A percentile compares a stretch with the other conserved stretches of the same genome.
phyloP scores from a whole-genome alignment of 352 stramenopile species.

The Globisporangium emineosum region DNA sequence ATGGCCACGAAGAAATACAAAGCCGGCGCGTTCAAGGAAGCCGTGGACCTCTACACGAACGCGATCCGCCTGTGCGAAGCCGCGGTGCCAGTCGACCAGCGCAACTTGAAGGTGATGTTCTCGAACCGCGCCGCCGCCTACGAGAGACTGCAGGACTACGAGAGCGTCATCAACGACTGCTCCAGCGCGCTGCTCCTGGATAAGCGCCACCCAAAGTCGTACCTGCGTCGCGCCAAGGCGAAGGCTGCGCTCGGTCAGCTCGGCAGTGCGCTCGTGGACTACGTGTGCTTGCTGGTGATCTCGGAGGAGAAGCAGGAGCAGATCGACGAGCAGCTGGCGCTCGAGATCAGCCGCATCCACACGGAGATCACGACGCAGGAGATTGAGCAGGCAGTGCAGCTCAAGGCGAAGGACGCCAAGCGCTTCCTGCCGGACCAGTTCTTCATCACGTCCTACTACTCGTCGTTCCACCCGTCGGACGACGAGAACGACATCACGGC shows the following conservation, averaged over 20 bases:
- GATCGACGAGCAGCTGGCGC: slow-evolving; percentile 61
- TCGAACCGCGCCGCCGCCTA: slow-evolving; percentile 77
- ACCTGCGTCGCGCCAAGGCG: slow-evolving; percentile 71
- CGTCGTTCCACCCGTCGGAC: slow-evolving; percentile 79
- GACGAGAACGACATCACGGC: slow-evolving; percentile 67
- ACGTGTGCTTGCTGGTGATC: slow-evolving; percentile 75
- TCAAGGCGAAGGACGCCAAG: slow-evolving; percentile 51
- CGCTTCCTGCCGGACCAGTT: slow-evolving; percentile 75
- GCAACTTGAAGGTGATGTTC: slow-evolving; percentile 86
- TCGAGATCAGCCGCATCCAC: slow-evolving; percentile 78
- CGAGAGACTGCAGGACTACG: slow-evolving; percentile 63
- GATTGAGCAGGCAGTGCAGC: slow-evolving; percentile 49
- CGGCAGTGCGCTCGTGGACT: slow-evolving; percentile 71
- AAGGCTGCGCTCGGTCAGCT: slow-evolving; percentile 45
- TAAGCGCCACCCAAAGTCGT: slow-evolving; percentile 75
- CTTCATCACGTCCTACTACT: slow-evolving; percentile 86
- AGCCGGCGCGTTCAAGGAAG: slow-evolving; percentile 55
- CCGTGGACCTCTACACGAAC: slow-evolving; percentile 64
- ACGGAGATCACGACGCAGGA: slow-evolving; percentile 66
- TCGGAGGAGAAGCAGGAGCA: slow-evolving; percentile 76
- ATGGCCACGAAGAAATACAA: slow-evolving; percentile 81
- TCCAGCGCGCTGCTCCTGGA: slow-evolving; percentile 54
- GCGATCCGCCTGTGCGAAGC: slow-evolving; percentile 63
- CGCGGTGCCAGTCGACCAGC: slow-evolving; percentile 51
- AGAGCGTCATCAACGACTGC: slow-evolving; percentile 63